Base-by-base conservation (phyloP, 2,329 filamentous ascomycete species). In the Sporothrix euskadiensis region DNA sequence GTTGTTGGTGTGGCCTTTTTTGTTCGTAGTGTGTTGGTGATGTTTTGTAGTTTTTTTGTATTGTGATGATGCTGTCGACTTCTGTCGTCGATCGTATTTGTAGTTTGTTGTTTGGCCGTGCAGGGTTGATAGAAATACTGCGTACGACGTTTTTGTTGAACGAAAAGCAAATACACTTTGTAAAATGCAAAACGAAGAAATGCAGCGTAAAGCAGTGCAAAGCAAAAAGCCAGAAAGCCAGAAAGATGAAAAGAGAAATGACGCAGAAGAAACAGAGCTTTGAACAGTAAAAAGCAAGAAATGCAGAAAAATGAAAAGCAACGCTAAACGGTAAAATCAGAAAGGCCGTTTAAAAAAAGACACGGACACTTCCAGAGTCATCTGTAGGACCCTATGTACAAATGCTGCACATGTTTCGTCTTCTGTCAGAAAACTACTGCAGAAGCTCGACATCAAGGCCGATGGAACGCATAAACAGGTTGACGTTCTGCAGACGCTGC, bases 401-500 rank as follows among this genome's bases (percentile, higher is more conserved):
- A 26, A 26, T 26, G 26, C 2, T 26, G 26, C 26, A 26, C 26
- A 26, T 26, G 26, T 26, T 26, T 26, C 26, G 26, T 26, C 26
- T 26, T 26, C 26, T 4, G 57, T 32, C 54, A 26, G 47, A 9
- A 8, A 7, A 16, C 49, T 77, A 84, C 74, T 83, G 81, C 75
- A 90, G 82, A 70, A 91, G 83, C 78, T 98, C 96, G 69, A 99
- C 96, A 84, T 99, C 96, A 80, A 99, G 87, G n/a, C 96, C 96
- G 82, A 99, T 98, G 73, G 95, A 96, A 79, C 94, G 92, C 94
- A 99, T 98, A 82, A 99, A 99, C 73, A 99, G 84, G 81, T 99
- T 99, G 77, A 99, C 96, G 80, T 97, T 97, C 74, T 92, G 91
- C 73, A 97, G 85, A 74, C 95, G 91, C 80, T 93, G 90, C 74